These are phyloP conservation scores for Triangularia verruculosa DNA, from an alignment of 2,329 filamentous ascomycete genomes.

Conservation along the genomic window DNA sequence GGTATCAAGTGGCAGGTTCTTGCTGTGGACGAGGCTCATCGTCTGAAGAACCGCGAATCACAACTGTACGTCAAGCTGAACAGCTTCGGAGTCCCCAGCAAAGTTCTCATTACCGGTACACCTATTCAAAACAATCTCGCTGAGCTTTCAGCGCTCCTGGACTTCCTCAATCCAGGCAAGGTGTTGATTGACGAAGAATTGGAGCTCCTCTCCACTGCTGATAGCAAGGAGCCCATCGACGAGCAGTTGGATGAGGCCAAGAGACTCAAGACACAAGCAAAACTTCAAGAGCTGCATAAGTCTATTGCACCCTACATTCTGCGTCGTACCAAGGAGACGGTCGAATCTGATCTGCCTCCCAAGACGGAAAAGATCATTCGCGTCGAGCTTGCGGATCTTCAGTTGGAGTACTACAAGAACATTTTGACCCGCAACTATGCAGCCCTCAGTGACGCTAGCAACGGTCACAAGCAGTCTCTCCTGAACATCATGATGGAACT, in stretches of 20 bases:
- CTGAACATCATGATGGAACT: constrained; percentile 99
- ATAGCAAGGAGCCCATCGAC: constrained; percentile 31
- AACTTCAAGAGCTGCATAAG: constrained; percentile 79
- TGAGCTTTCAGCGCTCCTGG: constrained; percentile 86
- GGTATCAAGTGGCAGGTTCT: constrained; percentile 97
- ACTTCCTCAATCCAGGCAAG: constrained; percentile 95
- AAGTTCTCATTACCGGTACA: constrained; percentile 91
- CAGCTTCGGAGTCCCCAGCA: constrained; percentile 82
- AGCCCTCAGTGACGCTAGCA: constrained; percentile 84
- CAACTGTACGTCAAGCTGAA: constrained; percentile 84
- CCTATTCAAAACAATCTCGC: constrained; percentile 96
- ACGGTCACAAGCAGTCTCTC: constrained; percentile 89
- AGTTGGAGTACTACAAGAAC: constrained; percentile 98
- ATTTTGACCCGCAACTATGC: constrained; percentile 96
- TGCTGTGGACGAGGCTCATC: constrained; percentile 93
- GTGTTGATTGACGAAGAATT: constrained; percentile 89
- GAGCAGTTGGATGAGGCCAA: constrained; percentile 36
- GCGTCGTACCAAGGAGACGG: constrained; percentile 92
- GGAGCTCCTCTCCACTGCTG: constrained; percentile 62
- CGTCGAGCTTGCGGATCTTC: constrained; percentile 92
- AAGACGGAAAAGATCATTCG: constrained; percentile 99
- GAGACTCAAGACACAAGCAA: constrained; percentile 77
- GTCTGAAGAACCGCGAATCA: constrained; percentile 92
- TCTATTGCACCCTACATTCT: constrained; percentile 93
- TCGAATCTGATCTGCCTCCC: constrained; percentile 91